A percentile compares a stretch with the other conserved stretches of the same genome.
Conservation (phyloP, 176 grass and related monocot genomes). For the Ensete glaucum region DNA sequence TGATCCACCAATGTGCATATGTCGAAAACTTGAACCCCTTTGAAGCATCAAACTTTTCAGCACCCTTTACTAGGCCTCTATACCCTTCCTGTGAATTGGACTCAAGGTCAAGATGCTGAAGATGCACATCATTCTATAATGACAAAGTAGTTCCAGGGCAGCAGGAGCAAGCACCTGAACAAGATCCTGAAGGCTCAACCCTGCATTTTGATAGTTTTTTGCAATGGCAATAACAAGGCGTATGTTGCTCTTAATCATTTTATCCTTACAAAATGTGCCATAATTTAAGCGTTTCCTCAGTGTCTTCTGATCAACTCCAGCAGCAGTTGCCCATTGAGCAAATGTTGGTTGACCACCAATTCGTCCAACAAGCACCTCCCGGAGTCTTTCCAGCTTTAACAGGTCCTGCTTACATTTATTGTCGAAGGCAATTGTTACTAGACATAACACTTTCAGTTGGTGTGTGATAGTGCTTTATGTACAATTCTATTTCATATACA, state of each 20-base stretch:
- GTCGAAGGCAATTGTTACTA: not conserved
- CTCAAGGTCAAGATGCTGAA: conserved; percentile 19
- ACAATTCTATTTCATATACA: not conserved
- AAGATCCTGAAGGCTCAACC: conserved; percentile 61
- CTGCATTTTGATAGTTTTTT: conserved; percentile 48
- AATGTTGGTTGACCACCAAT: conserved; percentile 48
- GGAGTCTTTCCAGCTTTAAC: conserved; percentile 49
- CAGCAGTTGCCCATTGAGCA: conserved; percentile 69
- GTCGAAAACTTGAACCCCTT: conserved; percentile 98
- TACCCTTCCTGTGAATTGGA: conserved; percentile 48
- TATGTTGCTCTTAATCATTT: conserved; percentile 77
- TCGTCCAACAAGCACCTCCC: conserved; percentile 33
- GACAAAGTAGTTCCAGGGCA: conserved; percentile 33
- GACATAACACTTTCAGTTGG: not conserved
- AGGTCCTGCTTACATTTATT: conserved; percentile 47
- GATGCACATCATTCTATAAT: conserved; percentile 45
- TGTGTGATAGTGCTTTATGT: too few species aligned
- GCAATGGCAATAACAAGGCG: conserved; percentile 87
- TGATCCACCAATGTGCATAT: conserved; percentile 95
- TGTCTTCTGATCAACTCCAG: conserved; percentile 51
- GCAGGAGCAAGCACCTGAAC: conserved; percentile 53
- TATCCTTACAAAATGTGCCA: conserved; percentile 65
- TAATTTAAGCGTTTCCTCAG: conserved; percentile 44
- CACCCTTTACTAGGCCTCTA: conserved; percentile 55
- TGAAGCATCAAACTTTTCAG: conserved; percentile 78